A percentile compares a stretch with the other conserved stretches of the same genome.
Evolutionary conservation across 73 alveolate species (phyloP).

Genomic region (Paramecium sexaurelia): DNA sequence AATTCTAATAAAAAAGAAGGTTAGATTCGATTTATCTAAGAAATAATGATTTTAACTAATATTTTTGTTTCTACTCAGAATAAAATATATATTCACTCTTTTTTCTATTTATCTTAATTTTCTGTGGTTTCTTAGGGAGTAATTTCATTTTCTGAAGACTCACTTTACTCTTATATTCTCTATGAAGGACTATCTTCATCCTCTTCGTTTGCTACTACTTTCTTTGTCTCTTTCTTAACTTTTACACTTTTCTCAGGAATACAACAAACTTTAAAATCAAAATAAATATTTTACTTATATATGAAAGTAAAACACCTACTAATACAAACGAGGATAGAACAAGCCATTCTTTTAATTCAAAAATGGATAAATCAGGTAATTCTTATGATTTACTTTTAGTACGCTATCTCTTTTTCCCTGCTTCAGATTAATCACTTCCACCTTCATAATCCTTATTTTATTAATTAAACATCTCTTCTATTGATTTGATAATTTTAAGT

Average conservation of each 20-base stretch:
- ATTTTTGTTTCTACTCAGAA: neutral
- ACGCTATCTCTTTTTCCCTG: neutral
- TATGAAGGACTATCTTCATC: neutral
- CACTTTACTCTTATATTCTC: neutral
- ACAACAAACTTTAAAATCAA: neutral
- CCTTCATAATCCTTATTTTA: constrained; percentile 15
- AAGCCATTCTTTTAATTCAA: constrained; percentile 25
- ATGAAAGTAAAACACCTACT: constrained; percentile 22
- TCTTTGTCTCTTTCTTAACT: neutral
- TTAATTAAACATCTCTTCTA: neutral
- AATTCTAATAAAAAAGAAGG: neutral
- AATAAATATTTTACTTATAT: neutral
- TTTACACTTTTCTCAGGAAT: neutral
- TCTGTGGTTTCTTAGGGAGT: neutral
- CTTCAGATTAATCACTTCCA: neutral
- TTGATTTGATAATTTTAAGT: neutral
- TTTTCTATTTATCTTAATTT: neutral
- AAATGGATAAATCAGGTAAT: neutral
- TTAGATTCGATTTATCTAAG: constrained; percentile 20
- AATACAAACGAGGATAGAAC: neutral
- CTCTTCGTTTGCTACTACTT: neutral
- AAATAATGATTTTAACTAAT: neutral
- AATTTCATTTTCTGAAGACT: neutral
- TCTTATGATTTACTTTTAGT: neutral
- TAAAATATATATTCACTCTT: neutral